Conservation (phyloP, 371 early-diverging fungal species). For the Mucor plumbeus region DNA sequence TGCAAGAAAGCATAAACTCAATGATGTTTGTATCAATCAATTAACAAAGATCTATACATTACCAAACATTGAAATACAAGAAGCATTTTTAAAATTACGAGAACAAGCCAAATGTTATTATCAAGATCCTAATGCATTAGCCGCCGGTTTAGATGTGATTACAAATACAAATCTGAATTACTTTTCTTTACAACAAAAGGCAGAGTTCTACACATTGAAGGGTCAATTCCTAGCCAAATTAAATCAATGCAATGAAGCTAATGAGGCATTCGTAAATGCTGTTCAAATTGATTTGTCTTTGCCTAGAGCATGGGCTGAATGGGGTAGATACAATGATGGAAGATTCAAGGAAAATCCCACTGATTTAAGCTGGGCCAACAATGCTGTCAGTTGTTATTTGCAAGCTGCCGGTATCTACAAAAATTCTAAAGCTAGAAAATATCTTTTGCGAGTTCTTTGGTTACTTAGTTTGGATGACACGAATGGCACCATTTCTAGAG, state of each 20-base stretch:
- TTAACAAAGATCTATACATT: constrained; percentile 97
- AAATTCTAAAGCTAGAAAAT: constrained; percentile 88
- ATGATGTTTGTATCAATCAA: constrained; percentile 92
- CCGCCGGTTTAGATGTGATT: constrained; percentile 97
- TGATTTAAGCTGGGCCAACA: constrained; percentile 82
- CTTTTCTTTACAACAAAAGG: constrained; percentile 92
- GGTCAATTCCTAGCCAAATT: constrained; percentile 92
- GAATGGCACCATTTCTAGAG: constrained; percentile 72
- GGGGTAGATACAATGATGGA: constrained; percentile 95
- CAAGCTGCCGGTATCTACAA: constrained; percentile 94
- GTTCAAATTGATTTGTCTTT: constrained; percentile 90
- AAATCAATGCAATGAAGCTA: constrained; percentile 89
- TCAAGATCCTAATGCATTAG: constrained; percentile 79
- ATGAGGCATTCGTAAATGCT: constrained; percentile 90
- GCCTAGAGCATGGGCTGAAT: constrained; percentile 96
- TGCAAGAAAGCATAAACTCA: constrained; percentile 93
- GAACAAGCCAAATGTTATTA: constrained; percentile 99
- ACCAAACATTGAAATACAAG: constrained; percentile 99
- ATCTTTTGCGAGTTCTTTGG: constrained; percentile 94
- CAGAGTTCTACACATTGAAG: constrained; percentile 97
- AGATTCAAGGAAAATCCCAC: constrained; percentile 83
- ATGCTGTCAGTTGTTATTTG: constrained; percentile 96
- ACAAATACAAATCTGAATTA: constrained; percentile 98
- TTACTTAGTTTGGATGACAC: constrained; percentile 89
- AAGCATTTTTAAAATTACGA: constrained; percentile 95